Evolutionary conservation across 768 basidiomycete genomes (phyloP), one percentile per base, ranked within the genome.

Genomic region (Sporobolomyces pararoseus): DNA sequence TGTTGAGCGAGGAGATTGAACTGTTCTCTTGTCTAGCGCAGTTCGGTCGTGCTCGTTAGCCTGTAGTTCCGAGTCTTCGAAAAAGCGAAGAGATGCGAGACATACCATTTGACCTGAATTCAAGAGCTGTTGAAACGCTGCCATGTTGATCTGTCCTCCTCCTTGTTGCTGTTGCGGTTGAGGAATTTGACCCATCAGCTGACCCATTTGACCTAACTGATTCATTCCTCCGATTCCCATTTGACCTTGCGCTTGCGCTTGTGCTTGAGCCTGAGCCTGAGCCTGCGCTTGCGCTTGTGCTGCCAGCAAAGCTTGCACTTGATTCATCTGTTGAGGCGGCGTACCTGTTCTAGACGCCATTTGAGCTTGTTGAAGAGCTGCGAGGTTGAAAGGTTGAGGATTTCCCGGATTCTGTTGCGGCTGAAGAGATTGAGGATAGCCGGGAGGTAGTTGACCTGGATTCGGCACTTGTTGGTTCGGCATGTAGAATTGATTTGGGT

Each of bases 111-210:
- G 59, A 0, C 63, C 65, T 5, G 62, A 64, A 34, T 53, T 51
- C 49, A 71, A 42, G 16, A 71, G 35, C 25, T 71, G 65, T 55
- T 71, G 65, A 7, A 71, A 52, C 42, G 70, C 65, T 14, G 65
- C 63, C 50, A 67, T 61, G 44, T 65, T 68, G 34, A 67, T 35
- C 65, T 52, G 54, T 0, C 49, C 37, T 47, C 68, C 68, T 16
- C 49, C 68, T 51, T 19, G 59, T 32, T 35, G 42, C 29, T 47
- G 60, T 10, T 51, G 46, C 46, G 16, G 65, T 27, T 71, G 69
- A 3, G 39, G 50, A 25, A 27, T 51, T 31, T 34, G 54, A 37
- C 7, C n/a, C 54, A 3, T 19, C 50, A 23, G 61, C 54, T 34
- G n/a, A 19, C 29, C 42, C 17, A 64, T 39, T 58, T 44, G 42